Evolutionary conservation across 495 filamentous ascomycete genomes (phyloP).

Genomic region (Tuber magnatum): DNA sequence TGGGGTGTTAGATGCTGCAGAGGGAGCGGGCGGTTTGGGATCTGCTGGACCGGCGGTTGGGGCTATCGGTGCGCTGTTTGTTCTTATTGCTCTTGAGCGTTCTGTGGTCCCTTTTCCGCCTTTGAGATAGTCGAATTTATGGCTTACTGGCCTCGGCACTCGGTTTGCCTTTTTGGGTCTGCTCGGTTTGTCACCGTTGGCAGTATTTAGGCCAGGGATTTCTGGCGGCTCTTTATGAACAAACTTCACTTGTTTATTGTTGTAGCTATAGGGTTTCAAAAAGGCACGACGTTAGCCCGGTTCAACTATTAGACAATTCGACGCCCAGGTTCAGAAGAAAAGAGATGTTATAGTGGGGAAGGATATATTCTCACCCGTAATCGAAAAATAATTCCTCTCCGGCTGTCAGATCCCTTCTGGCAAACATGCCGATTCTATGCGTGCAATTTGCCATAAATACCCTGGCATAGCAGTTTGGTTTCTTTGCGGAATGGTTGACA

Average conservation of each 20-base stretch:
- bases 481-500: conserved; percentile 57
- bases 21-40: background rate
- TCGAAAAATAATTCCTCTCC: conserved; percentile 68
- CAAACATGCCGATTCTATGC: conserved; percentile 61
- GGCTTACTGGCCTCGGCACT: conserved; percentile 9
- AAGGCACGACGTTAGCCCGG: background rate
- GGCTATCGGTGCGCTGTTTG: background rate
- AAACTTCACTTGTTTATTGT: conserved; percentile 39
- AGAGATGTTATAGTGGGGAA: conserved; percentile 12
- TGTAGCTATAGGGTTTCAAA: conserved; percentile 16
- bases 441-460: conserved; percentile 59
- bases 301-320: background rate
- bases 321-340: background rate
- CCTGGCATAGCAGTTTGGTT: conserved; percentile 51
- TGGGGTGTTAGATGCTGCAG: background rate
- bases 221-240: conserved; percentile 38
- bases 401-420: conserved; percentile 51
- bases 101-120: conserved; percentile 38
- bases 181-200: conserved; percentile 25
- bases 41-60: background rate
- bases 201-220: background rate
- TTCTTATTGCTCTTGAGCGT: conserved; percentile 20
- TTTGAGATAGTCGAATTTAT: conserved; percentile 30
- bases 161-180: conserved; percentile 30
- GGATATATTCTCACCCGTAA: conserved; percentile 52